Evolutionary conservation across 2,329 filamentous ascomycete species (phyloP).

Genomic region (Cryphonectria naterciae): DNA sequence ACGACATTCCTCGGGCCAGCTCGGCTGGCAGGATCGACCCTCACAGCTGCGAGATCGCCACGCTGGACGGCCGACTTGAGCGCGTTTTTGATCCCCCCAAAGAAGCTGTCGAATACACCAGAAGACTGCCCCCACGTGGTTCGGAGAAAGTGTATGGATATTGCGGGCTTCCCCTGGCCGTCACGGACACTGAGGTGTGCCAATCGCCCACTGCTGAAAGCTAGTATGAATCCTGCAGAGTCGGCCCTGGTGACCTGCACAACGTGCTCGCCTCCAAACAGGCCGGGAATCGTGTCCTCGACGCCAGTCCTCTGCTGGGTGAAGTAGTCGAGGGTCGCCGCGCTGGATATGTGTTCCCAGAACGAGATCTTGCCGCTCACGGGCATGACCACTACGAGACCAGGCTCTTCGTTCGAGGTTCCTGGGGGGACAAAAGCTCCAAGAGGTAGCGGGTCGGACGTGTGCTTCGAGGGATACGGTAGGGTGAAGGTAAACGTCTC

Average conservation of each 20-base stretch:
- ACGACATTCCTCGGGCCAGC: conserved; percentile 86
- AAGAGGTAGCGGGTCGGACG: conserved; percentile 75
- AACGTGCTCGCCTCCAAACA: conserved; percentile 79
- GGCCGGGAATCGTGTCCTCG: conserved; percentile 72
- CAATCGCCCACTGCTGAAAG: conserved; percentile 82
- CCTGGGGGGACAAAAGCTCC: conserved; percentile 82
- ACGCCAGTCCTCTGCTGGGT: conserved; percentile 81
- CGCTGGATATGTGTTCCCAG: conserved; percentile 93
- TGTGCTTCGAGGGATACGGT: conserved; percentile 70
- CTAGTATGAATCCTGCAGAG: conserved; percentile 80
- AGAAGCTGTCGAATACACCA: conserved; percentile 60
- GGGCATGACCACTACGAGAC: conserved; percentile 84
- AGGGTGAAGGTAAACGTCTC: conserved; percentile 82
- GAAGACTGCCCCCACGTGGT: conserved; percentile 59
- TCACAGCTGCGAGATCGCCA: conserved; percentile 80
- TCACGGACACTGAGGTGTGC: conserved; percentile 88
- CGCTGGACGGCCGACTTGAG: conserved; percentile 71
- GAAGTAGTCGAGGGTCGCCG: conserved; percentile 81
- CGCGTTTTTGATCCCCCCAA: conserved; percentile 79
- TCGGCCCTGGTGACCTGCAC: conserved; percentile 82
- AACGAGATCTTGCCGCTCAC: conserved; percentile 84
- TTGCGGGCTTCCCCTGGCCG: conserved; percentile 79
- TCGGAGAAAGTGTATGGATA: conserved; percentile 78
- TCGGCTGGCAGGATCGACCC: conserved; percentile 70
- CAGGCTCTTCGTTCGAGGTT: conserved; percentile 77